Percentiles rank a stretch among this genome's conserved stretches.
Conservation (phyloP, 2,329 filamentous ascomycete species). For the Aspergillus pseudoglaucus region DNA sequence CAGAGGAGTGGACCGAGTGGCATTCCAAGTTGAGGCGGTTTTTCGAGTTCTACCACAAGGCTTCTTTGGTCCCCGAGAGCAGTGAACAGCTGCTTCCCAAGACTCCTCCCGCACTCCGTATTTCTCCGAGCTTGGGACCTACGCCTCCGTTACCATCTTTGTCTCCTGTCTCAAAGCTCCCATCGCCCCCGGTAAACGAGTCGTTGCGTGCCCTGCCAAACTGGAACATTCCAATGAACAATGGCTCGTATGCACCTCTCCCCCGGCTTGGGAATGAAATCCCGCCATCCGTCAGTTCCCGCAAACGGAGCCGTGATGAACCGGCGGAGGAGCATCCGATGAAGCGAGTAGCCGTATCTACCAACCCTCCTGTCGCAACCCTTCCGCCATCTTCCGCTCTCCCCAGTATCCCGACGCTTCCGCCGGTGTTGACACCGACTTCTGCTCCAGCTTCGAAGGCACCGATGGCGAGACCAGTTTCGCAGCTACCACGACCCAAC, state of each 20-base stretch:
- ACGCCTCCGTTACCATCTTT: conserved; percentile 23
- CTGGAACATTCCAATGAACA: conserved; percentile 23
- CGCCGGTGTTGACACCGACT: conserved; percentile 27
- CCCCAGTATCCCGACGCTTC: conserved; percentile 24
- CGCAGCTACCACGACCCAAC: conserved; percentile 63
- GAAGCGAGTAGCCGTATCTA: conserved; percentile 42
- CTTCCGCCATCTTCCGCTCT: conserved; percentile 20
- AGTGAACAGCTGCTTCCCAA: conserved; percentile 21
- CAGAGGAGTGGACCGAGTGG: conserved; percentile 82
- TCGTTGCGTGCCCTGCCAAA: conserved; percentile 20
- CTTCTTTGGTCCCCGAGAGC: conserved; percentile 45
- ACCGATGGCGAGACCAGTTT: conserved; percentile 28
- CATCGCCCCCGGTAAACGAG: conserved; percentile 34
- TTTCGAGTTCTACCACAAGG: conserved; percentile 71
- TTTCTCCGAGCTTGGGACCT: conserved; percentile 32
- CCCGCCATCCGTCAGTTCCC: conserved; percentile 23
- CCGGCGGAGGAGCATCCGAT: conserved; percentile 49
- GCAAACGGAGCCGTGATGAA: conserved; percentile 57
- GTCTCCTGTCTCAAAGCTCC: conserved; percentile 30
- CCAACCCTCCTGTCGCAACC: conserved; percentile 17
- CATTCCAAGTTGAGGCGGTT: conserved; percentile 76
- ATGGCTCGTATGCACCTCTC: conserved; percentile 16
- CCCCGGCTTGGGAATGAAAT: conserved; percentile 18
- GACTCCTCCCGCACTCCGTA: conserved; percentile 19
- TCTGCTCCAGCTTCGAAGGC: conserved; percentile 29